phyloP scores from a whole-genome alignment of 495 filamentous ascomycete genomes.

The Lindgomyces ingoldianus region DNA sequence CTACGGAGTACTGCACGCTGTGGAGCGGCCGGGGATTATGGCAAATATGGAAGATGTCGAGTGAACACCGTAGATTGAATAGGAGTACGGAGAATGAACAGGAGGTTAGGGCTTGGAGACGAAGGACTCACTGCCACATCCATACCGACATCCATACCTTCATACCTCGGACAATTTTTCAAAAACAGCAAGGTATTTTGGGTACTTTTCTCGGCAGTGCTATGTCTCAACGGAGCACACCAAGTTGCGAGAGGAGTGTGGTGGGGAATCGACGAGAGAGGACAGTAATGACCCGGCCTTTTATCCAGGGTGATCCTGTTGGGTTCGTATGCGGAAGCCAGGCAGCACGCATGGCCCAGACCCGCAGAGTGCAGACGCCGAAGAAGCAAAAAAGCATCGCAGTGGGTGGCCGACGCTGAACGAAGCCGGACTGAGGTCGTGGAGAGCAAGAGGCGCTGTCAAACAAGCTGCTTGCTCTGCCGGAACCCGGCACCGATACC shows the following conservation, averaged over 20 bases:
- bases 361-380: not conserved
- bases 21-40: slow-evolving; percentile 7
- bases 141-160: not conserved
- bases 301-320: slow-evolving; percentile 25
- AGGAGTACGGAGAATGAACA: not conserved
- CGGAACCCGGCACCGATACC: not conserved
- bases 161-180: not conserved
- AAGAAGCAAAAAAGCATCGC: not conserved
- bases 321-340: not conserved
- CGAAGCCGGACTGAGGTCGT: not conserved
- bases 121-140: not conserved
- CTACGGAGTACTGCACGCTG: slow-evolving; percentile 15
- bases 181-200: not conserved
- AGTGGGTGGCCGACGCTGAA: not conserved
- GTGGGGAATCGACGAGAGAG: not conserved
- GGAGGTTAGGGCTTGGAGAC: not conserved
- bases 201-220: not conserved
- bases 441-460: too few species aligned
- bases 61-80: not conserved
- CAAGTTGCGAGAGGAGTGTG: not conserved
- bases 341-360: not conserved
- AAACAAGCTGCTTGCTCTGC: not conserved
- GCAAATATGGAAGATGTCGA: slow-evolving; percentile 9
- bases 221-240: not conserved
- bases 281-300: slow-evolving; percentile 11